Conservation (phyloP, 139 green algal genomes). For the Picocystis salinarum region DNA sequence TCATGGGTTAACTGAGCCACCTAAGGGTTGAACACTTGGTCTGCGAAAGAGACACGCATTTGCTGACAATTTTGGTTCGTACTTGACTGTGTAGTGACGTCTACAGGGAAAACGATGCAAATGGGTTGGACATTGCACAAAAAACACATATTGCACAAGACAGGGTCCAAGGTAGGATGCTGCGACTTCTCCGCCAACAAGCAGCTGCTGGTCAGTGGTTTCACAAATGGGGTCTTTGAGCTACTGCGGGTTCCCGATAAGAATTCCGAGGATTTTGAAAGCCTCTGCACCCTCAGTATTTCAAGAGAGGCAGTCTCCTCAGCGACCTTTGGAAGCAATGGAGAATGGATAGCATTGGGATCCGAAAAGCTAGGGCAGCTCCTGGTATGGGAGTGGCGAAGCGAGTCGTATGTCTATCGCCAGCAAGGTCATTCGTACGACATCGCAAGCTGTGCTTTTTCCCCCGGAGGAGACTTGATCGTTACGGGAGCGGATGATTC, state of each 20-base stretch:
- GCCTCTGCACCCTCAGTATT: conserved; percentile 30
- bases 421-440: conserved; percentile 81
- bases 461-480: conserved; percentile 57
- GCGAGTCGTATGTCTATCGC: conserved; percentile 81
- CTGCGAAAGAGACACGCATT: no score
- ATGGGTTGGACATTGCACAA: conserved; percentile 52
- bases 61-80: no score
- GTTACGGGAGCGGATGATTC: conserved; percentile 67
- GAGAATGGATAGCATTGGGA: conserved; percentile 36
- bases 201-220: conserved; percentile 49
- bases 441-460: conserved; percentile 47
- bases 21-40: no score
- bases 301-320: conserved; percentile 39
- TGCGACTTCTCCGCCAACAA: conserved; percentile 27
- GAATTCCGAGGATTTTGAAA: conserved; percentile 50
- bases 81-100: no score
- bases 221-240: conserved; percentile 72
- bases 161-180: conserved; percentile 28
- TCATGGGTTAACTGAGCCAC: no score
- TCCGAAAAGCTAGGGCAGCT: conserved; percentile 78
- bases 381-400: conserved; percentile 95
- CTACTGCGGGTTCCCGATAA: conserved; percentile 74
- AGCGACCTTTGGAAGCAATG: no score
- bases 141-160: conserved; percentile 64
- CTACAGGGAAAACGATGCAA: no score